A percentile compares a stretch with the other conserved stretches of the same genome.
These are phyloP conservation scores for Aureobasidium leucospermi DNA, from an alignment of 2,329 filamentous ascomycete species.

Conservation along the genomic window DNA sequence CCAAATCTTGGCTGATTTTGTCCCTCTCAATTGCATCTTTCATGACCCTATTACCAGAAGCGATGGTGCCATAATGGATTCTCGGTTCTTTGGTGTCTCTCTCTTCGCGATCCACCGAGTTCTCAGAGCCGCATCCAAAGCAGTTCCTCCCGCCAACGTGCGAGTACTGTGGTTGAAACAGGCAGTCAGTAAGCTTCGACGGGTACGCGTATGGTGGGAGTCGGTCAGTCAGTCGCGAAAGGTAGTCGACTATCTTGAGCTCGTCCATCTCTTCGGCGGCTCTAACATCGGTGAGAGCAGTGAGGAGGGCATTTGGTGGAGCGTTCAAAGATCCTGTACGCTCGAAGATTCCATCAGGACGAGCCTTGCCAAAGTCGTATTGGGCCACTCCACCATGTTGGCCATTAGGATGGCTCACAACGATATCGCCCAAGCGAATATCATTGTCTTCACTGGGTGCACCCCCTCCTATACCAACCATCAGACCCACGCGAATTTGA, in stretches of 20 bases:
- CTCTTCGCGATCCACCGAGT: neutral
- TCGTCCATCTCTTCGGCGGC: neutral
- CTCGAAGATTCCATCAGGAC: constrained; percentile 3
- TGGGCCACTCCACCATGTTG: constrained; percentile 22
- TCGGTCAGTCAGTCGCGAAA: neutral
- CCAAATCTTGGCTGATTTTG: constrained; percentile 15
- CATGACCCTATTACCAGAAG: constrained; percentile 15
- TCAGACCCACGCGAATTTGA: constrained; percentile 7
- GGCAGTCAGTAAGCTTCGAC: neutral
- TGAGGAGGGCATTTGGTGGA: constrained; percentile 15
- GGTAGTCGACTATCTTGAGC: neutral
- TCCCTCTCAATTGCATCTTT: constrained; percentile 10
- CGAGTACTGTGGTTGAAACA: neutral
- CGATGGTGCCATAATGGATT: neutral
- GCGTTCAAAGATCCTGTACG: neutral
- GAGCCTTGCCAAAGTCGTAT: constrained; percentile 20
- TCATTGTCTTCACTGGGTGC: constrained; percentile 16
- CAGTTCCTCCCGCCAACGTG: neutral
- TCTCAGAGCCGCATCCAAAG: neutral
- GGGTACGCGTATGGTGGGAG: neutral
- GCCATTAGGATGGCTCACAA: constrained; percentile 19
- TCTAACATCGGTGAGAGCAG: constrained; percentile 11
- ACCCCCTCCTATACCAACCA: constrained; percentile 21
- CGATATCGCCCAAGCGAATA: constrained; percentile 23
- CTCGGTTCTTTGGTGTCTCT: neutral